Percentiles rank a stretch among this genome's conserved stretches.
phyloP scores from a whole-genome alignment of 164 flowering plant species.

The Pachysandra terminalis region DNA sequence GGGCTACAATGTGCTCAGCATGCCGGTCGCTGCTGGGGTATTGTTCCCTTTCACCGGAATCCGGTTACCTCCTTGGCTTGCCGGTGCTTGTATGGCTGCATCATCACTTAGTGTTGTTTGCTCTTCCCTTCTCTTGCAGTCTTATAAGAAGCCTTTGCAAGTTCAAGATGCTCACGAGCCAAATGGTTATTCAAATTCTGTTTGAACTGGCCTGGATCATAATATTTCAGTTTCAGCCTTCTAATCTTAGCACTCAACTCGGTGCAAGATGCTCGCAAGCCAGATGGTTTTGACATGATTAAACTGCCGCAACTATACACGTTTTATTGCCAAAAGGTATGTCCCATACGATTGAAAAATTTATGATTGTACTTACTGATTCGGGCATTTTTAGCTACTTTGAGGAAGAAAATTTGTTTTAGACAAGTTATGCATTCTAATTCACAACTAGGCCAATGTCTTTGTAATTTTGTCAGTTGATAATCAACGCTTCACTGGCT shows the following conservation, averaged over 20 bases:
- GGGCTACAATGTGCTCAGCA: conserved; percentile 83
- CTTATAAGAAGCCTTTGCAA: conserved; percentile 76
- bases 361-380: too few species aligned
- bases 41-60: conserved; percentile 80
- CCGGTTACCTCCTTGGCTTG: conserved; percentile 92
- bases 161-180: conserved; percentile 23
- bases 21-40: conserved; percentile 88
- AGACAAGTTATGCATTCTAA: too few species aligned
- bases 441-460: too few species aligned
- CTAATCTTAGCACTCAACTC: neutral
- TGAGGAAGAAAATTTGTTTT: too few species aligned
- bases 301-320: too few species aligned
- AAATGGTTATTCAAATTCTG: conserved; percentile 17
- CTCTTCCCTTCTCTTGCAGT: conserved; percentile 81
- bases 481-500: too few species aligned
- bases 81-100: conserved; percentile 98
- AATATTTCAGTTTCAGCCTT: neutral
- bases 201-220: conserved; percentile 3
- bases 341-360: too few species aligned
- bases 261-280: neutral
- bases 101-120: conserved; percentile 91
- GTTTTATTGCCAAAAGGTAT: too few species aligned
- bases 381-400: too few species aligned
- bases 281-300: too few species aligned
- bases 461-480: too few species aligned